Evolutionary conservation across 257 asterid genomes (phyloP).

Genomic region (Petrea volubilis): DNA sequence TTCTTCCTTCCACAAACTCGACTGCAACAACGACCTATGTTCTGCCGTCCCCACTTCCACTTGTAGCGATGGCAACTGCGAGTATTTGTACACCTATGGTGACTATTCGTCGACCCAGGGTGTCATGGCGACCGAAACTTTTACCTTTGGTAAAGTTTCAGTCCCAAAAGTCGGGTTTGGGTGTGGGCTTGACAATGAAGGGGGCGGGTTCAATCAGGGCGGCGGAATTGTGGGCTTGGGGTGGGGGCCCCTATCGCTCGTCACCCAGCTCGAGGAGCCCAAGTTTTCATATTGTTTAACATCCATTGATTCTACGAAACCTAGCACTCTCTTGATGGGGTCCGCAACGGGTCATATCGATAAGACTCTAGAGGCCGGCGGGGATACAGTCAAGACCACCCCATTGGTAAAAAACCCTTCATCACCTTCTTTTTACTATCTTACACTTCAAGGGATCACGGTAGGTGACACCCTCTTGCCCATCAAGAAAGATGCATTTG

Average conservation of each 20-base stretch:
- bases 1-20: constrained; percentile 41
- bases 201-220: constrained; percentile 66
- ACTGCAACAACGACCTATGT: constrained; percentile 62
- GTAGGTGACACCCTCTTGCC: constrained; percentile 62
- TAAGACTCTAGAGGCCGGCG: too few relatives aligned
- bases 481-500: constrained; percentile 47
- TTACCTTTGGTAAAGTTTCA: constrained; percentile 50
- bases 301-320: constrained; percentile 49
- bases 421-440: constrained; percentile 78
- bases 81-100: constrained; percentile 68
- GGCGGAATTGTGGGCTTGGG: constrained; percentile 88
- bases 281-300: constrained; percentile 78
- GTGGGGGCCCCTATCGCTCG: constrained; percentile 74
- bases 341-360: constrained; percentile 19
- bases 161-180: constrained; percentile 65
- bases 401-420: constrained; percentile 57
- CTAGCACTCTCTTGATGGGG: constrained; percentile 69
- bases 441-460: constrained; percentile 71
- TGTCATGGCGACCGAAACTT: constrained; percentile 59
- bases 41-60: constrained; percentile 47
- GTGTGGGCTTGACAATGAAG: constrained; percentile 73
- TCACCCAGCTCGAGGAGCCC: constrained; percentile 78
- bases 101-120: constrained; percentile 83
- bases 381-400: constrained; percentile 44
- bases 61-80: constrained; percentile 48